These are phyloP conservation scores for Aspergillus quadrilineatus DNA, from an alignment of 2,329 filamentous ascomycete genomes.

Conservation along the genomic window DNA sequence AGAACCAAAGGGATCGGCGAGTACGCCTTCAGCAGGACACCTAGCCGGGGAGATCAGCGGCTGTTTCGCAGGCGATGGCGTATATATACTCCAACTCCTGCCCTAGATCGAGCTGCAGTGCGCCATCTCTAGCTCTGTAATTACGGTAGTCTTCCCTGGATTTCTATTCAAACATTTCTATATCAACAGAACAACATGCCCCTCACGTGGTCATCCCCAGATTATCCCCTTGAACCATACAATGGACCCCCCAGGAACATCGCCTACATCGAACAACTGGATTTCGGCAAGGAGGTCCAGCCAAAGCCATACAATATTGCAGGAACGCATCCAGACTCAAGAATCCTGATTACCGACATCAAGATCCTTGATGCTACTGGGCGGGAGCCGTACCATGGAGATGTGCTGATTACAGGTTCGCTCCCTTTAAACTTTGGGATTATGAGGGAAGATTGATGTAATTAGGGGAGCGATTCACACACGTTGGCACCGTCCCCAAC, in stretches of 20 bases:
- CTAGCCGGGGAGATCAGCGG: not conserved
- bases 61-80: not conserved
- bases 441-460: too few relatives aligned
- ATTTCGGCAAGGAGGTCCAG: slow-evolving; percentile 33
- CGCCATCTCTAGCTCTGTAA: not conserved
- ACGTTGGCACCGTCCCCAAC: slow-evolving; percentile 36
- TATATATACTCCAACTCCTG: not conserved
- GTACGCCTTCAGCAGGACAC: too few relatives aligned
- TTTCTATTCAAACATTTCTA: not conserved
- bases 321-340: slow-evolving; percentile 34
- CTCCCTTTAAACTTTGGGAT: not conserved
- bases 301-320: slow-evolving; percentile 37
- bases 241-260: slow-evolving; percentile 28
- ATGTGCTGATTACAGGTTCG: slow-evolving; percentile 40
- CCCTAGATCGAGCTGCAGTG: not conserved
- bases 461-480: slow-evolving; percentile 3
- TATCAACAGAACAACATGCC: not conserved
- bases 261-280: slow-evolving; percentile 27
- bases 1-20: not conserved
- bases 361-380: slow-evolving; percentile 44
- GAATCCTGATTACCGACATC: slow-evolving; percentile 40
- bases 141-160: not conserved
- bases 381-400: slow-evolving; percentile 37
- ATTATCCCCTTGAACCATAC: slow-evolving; percentile 13
- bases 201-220: not conserved